Evolutionary conservation across 179 eudicot species (phyloP), one percentile per base, ranked within the genome.

Genomic region (Silene vulgaris): DNA sequence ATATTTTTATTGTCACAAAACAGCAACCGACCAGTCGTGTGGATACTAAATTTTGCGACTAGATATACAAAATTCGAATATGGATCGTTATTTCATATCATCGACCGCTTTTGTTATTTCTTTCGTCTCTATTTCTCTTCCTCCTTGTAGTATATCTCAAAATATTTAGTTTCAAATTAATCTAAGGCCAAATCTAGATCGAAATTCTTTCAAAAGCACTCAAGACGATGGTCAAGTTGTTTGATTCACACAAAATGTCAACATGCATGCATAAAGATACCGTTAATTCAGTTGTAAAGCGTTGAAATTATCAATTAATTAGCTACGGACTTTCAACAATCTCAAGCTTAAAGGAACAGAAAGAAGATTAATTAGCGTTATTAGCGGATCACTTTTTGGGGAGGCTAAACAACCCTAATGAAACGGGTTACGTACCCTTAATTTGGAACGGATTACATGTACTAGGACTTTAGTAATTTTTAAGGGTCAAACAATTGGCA

Each of bases 311-410:
- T 16, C 12, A 26, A 12, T 13, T 50, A 71, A 50, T 6, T 71
- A 16, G 35, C 62, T 5, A 21, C 23, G 3, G 62, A 52, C 43
- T 71, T 43, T 69, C 6, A 19, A 19, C 23, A 8, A 48, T 23
- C 40, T 50, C 74, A 23, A 71, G 74, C 74, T 70, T 70, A 45
- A 70, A 19, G 65, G 43, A 70, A 70, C 73, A 20, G 2, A 48
- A 70, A 50, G 61, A 23, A 26, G 20, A 23, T 48, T 70, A 70
- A 70, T 8, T 50, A 20, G 37, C 73, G 30, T 0, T 20, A 20
- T 70, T 23, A 48, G 23, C 73, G 75, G 65, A 72, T 30, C 45
- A 56, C 65, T 16, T 30, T 69, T 17, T 40, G 9, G n/a, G 30
- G 57, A 40, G 72, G 4, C 30, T 40, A 20, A 19, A 69, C 45